A percentile compares a stretch with the other conserved stretches of the same genome.
phyloP scores from a whole-genome alignment of 495 filamentous ascomycete genomes.

The Trichocladium uniseriatum region DNA sequence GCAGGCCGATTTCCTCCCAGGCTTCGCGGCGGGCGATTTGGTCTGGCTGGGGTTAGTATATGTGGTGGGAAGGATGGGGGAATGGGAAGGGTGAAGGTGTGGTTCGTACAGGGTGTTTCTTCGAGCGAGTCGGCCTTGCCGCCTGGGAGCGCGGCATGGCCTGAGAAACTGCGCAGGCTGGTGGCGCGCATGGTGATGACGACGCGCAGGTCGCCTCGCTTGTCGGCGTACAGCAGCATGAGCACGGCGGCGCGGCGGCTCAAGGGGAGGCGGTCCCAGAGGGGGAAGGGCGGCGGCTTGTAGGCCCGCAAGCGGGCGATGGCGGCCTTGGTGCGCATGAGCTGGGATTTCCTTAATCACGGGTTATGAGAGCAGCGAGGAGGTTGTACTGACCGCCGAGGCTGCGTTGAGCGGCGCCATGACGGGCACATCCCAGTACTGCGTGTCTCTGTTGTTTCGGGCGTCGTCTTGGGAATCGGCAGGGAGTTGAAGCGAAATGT shows the following conservation, averaged over 20 bases:
- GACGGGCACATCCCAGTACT: slow-evolving; percentile 41
- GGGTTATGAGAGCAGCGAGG: not conserved
- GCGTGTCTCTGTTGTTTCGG: slow-evolving; percentile 23
- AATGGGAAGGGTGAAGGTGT: not conserved
- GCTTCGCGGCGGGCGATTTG: slow-evolving; percentile 82
- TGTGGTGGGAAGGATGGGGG: not conserved
- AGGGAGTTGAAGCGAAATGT: not conserved
- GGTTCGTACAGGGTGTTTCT: slow-evolving; percentile 39
- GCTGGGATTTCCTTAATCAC: not conserved
- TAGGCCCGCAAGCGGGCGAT: slow-evolving; percentile 68
- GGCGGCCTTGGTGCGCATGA: slow-evolving; percentile 48
- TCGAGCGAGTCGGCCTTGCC: slow-evolving; percentile 48
- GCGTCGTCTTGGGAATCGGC: slow-evolving; percentile 1
- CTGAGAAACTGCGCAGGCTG: slow-evolving; percentile 57
- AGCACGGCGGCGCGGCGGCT: slow-evolving; percentile 72
- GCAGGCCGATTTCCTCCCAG: slow-evolving; percentile 82
- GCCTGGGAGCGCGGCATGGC: slow-evolving; percentile 82
- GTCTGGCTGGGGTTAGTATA: slow-evolving; percentile 29
- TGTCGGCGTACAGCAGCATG: slow-evolving; percentile 75
- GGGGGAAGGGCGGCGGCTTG: slow-evolving; percentile 45
- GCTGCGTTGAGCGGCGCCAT: slow-evolving; percentile 50
- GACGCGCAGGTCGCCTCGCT: slow-evolving; percentile 62
- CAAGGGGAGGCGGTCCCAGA: slow-evolving; percentile 53
- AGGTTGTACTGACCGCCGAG: slow-evolving; percentile 43
- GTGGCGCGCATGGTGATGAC: slow-evolving; percentile 81